Conservation (phyloP, 768 basidiomycete genomes). For the Termitomyces sp. region DNA sequence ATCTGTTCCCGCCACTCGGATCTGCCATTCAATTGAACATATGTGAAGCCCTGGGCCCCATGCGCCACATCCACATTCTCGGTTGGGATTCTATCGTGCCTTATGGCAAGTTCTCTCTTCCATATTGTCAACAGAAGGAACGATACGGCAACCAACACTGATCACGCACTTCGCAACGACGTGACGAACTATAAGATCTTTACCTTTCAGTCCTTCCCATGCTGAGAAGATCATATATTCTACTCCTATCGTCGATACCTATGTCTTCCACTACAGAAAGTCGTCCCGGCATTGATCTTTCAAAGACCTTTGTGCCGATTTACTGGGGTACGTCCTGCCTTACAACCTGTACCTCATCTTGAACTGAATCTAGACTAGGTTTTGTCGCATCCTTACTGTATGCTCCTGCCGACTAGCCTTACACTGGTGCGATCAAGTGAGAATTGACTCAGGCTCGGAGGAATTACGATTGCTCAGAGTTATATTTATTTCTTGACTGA, state of each 20-base stretch:
- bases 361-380: constrained; percentile 11
- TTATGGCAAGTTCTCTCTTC: too few species aligned
- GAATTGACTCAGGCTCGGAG: constrained; percentile 22
- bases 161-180: too few species aligned
- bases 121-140: too few species aligned
- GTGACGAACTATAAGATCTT: not conserved
- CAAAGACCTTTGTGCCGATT: constrained; percentile 21
- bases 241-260: not conserved
- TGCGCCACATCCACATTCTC: too few species aligned
- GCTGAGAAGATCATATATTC: not conserved
- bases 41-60: too few species aligned
- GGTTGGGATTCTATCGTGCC: too few species aligned
- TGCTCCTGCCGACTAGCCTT: not conserved
- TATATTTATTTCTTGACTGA: constrained; percentile 31
- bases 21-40: too few species aligned
- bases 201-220: too few species aligned
- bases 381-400: constrained; percentile 25
- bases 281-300: constrained; percentile 14
- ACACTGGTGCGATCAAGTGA: not conserved
- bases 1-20: too few species aligned
- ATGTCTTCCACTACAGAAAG: not conserved
- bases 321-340: constrained; percentile 20
- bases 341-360: not conserved
- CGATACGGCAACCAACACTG: too few species aligned
- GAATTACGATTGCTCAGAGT: constrained; percentile 34